These are phyloP conservation scores for Boletus coccyginus DNA, from an alignment of 768 basidiomycete species.

Conservation along the genomic window DNA sequence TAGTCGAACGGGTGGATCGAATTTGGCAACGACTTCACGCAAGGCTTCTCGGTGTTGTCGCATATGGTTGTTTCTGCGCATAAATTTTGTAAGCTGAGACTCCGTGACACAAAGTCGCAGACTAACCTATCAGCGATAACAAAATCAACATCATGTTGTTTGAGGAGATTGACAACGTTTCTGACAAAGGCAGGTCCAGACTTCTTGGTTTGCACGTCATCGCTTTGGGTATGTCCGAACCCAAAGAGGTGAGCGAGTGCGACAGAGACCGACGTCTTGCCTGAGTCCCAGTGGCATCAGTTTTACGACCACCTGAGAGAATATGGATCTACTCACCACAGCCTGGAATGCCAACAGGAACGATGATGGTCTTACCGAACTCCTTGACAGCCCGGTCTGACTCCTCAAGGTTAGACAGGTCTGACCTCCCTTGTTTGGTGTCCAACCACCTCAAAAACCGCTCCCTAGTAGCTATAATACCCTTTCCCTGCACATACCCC, in stretches of 20 bases:
- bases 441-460: slow-evolving; percentile 70
- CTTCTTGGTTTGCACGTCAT: slow-evolving; percentile 81
- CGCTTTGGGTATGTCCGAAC: slow-evolving; percentile 92
- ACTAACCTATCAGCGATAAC: slow-evolving; percentile 92
- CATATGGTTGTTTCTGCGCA: slow-evolving; percentile 83
- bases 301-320: neutral
- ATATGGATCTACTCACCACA: slow-evolving; percentile 58
- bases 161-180: slow-evolving; percentile 64
- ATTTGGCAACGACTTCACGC: slow-evolving; percentile 46
- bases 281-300: slow-evolving; percentile 35
- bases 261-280: slow-evolving; percentile 84
- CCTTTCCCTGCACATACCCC: slow-evolving; percentile 65
- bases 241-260: slow-evolving; percentile 78
- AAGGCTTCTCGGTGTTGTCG: slow-evolving; percentile 74
- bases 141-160: slow-evolving; percentile 62
- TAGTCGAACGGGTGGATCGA: slow-evolving; percentile 59
- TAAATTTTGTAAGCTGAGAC: neutral
- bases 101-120: neutral
- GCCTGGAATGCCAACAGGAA: slow-evolving; percentile 90
- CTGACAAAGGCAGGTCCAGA: slow-evolving; percentile 64
- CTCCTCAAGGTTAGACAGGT: slow-evolving; percentile 28
- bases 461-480: slow-evolving; percentile 83
- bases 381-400: slow-evolving; percentile 17
- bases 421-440: slow-evolving; percentile 43
- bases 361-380: slow-evolving; percentile 75